A percentile compares a stretch with the other conserved stretches of the same genome.
Evolutionary conservation across 306 rosid species (phyloP).

Genomic region (Cucumis sativus): Cucumber_9930_V3 NC_026658.2:10106001-10106500

Average conservation of each 20-base stretch:
- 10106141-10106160: constrained; percentile 25
- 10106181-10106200: constrained; percentile 25
- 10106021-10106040: constrained; percentile 50
- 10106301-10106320: not conserved
- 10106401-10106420: not conserved
- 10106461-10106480: not conserved
- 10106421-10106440: not conserved
- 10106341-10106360: not conserved
- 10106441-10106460: not conserved
- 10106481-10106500: not conserved
- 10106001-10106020: constrained; percentile 35
- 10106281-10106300: not conserved
- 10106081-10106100: not conserved
- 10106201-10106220: constrained; percentile 34
- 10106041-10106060: constrained; percentile 15
- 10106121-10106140: not conserved
- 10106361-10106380: not conserved
- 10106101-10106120: not conserved
- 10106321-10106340: not conserved
- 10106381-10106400: not conserved
- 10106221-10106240: constrained; percentile 39
- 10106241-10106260: not conserved
- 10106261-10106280: not conserved
- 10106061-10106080: not conserved
- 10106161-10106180: constrained; percentile 42